These are phyloP conservation scores for Ananas comosus DNA, from an alignment of 176 grass and related monocot species.

Conservation along the genomic window DNA sequence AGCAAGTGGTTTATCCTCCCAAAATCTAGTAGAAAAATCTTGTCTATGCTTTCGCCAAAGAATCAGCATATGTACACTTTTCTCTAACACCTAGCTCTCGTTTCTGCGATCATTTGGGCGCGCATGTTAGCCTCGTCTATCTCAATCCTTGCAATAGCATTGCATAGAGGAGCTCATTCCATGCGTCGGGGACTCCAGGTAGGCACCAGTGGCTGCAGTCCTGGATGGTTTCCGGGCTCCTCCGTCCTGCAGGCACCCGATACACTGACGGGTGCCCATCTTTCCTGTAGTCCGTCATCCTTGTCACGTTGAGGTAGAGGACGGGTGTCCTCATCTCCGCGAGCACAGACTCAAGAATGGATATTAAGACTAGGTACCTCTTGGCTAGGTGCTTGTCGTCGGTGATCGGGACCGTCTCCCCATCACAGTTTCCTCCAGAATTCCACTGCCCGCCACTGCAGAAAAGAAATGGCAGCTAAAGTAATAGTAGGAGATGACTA, in stretches of 20 bases:
- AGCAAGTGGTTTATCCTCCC: too few relatives aligned
- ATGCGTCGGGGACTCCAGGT: slow-evolving; percentile 82
- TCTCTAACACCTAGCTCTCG: too few relatives aligned
- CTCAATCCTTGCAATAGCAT: slow-evolving; percentile 31
- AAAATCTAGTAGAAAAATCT: too few relatives aligned
- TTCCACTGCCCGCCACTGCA: slow-evolving; percentile 91
- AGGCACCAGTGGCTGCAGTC: slow-evolving; percentile 99
- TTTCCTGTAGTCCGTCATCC: slow-evolving; percentile 95
- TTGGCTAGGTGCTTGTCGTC: slow-evolving; percentile 48
- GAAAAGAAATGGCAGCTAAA: background rate
- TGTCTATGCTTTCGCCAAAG: too few relatives aligned
- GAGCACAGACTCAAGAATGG: slow-evolving; percentile 66
- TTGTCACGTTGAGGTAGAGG: slow-evolving; percentile 78
- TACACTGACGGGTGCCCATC: slow-evolving; percentile 87
- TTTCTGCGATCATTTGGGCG: too few relatives aligned
- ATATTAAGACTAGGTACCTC: slow-evolving; percentile 53
- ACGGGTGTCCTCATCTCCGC: slow-evolving; percentile 60
- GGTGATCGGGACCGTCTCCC: slow-evolving; percentile 69
- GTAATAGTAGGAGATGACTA: background rate
- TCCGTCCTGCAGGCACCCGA: slow-evolving; percentile 34
- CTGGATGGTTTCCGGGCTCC: slow-evolving; percentile 42
- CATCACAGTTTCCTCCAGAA: slow-evolving; percentile 78
- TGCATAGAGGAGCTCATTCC: slow-evolving; percentile 89
- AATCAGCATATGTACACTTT: too few relatives aligned
- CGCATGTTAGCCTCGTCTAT: too few relatives aligned